Conservation (phyloP, 1,139 yeast species). For the Hansenula sp. region DNA sequence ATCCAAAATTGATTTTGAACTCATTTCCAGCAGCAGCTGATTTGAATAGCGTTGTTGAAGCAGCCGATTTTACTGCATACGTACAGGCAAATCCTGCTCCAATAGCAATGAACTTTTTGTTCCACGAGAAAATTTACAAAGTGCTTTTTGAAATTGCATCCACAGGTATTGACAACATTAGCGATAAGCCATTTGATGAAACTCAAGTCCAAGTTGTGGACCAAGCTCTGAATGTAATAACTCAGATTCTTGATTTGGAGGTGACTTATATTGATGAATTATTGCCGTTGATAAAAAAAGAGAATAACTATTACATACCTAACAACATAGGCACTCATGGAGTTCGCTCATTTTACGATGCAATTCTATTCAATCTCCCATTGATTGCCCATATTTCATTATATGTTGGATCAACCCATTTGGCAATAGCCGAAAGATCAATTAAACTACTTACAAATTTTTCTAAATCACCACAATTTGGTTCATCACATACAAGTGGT, state of each 20-base stretch:
- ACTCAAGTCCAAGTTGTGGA: constrained; percentile 31
- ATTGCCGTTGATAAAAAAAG: constrained; percentile 33
- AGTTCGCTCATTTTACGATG: constrained; percentile 60
- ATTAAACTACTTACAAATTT: constrained; percentile 50
- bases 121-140: constrained; percentile 52
- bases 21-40: constrained; percentile 46
- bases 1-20: constrained; percentile 55
- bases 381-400: constrained; percentile 64
- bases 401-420: constrained; percentile 57
- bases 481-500: constrained; percentile 30
- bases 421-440: constrained; percentile 46
- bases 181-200: constrained; percentile 34
- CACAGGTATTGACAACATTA: constrained; percentile 49
- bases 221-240: constrained; percentile 39
- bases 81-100: constrained; percentile 64
- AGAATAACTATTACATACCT: constrained; percentile 38
- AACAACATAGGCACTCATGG: constrained; percentile 58
- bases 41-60: constrained; percentile 44
- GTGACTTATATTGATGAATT: constrained; percentile 47
- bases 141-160: constrained; percentile 52
- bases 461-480: constrained; percentile 47
- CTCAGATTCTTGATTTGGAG: constrained; percentile 51
- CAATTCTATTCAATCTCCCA: constrained; percentile 62
- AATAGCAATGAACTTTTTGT: constrained; percentile 56
- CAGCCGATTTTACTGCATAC: constrained; percentile 34